Evolutionary conservation across 2,329 filamentous ascomycete species (phyloP).

Genomic region (Pseudogymnoascus sp.): DNA sequence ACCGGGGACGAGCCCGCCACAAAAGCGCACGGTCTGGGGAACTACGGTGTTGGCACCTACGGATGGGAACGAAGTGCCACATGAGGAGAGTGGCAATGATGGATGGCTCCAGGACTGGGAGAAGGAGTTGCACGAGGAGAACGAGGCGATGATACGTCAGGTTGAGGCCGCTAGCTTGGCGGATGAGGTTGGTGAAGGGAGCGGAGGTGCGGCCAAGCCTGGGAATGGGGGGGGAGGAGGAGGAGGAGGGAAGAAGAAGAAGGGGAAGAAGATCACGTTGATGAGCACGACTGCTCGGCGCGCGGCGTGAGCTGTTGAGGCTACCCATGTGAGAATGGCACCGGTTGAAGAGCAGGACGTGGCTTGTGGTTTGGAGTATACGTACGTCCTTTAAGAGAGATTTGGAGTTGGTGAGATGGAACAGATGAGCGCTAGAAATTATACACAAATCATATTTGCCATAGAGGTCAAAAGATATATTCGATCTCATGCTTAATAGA

Average conservation of each 20-base stretch:
- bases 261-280: slow-evolving; percentile 63
- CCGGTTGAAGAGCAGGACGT: not conserved
- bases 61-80: slow-evolving; percentile 22
- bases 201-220: slow-evolving; percentile 23
- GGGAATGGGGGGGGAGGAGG: slow-evolving; percentile 17
- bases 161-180: slow-evolving; percentile 45
- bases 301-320: slow-evolving; percentile 25
- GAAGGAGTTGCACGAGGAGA: slow-evolving; percentile 60
- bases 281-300: slow-evolving; percentile 52
- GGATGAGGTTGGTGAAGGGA: slow-evolving; percentile 16
- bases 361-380: not conserved
- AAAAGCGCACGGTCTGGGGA: slow-evolving; percentile 83
- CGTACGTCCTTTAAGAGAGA: not conserved
- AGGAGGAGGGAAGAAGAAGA: slow-evolving; percentile 50
- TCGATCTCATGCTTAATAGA: not conserved
- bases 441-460: not conserved
- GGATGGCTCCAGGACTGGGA: slow-evolving; percentile 85
- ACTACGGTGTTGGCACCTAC: slow-evolving; percentile 56
- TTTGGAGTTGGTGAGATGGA: not conserved
- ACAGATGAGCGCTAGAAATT: not conserved
- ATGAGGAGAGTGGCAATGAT: slow-evolving; percentile 46
- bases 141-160: slow-evolving; percentile 47
- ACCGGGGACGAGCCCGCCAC: slow-evolving; percentile 72
- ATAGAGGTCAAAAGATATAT: not conserved
- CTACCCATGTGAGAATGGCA: not conserved